These are phyloP conservation scores for Paxillus ammoniavirescens DNA, from an alignment of 768 basidiomycete genomes.

Conservation along the genomic window DNA sequence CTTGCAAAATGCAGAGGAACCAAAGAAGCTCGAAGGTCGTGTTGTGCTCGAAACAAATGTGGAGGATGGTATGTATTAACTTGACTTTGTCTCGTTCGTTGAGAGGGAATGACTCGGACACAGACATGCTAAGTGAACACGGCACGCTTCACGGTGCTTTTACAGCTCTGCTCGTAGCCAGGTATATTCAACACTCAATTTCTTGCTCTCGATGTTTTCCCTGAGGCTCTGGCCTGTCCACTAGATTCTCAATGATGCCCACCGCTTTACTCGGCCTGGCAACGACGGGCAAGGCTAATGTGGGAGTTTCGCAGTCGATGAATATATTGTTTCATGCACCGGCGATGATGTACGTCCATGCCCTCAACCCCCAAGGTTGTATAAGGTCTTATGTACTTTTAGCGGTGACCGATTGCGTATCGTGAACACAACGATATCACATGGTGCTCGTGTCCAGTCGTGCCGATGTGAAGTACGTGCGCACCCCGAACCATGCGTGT, in stretches of 20 bases:
- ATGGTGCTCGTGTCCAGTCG: conserved; percentile 47
- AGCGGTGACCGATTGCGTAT: conserved; percentile 53
- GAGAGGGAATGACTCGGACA: too few relatives aligned
- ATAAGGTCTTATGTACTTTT: not conserved
- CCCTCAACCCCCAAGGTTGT: not conserved
- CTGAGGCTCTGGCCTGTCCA: not conserved
- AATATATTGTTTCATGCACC: conserved; percentile 57
- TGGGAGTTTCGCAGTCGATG: conserved; percentile 49
- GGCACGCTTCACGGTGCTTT: conserved; percentile 55
- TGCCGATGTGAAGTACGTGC: conserved; percentile 55
- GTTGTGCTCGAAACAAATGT: too few relatives aligned
- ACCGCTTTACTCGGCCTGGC: conserved; percentile 35
- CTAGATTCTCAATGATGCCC: conserved; percentile 51
- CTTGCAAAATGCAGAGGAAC: conserved; percentile 54
- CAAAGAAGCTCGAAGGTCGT: conserved; percentile 68
- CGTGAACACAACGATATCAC: conserved; percentile 49
- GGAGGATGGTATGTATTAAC: too few relatives aligned
- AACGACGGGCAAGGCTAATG: conserved; percentile 23
- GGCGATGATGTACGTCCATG: conserved; percentile 38
- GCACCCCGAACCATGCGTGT: too few relatives aligned
- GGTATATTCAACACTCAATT: conserved; percentile 32
- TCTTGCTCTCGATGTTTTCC: not conserved
- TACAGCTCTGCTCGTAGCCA: conserved; percentile 51
- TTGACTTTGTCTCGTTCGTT: too few relatives aligned
- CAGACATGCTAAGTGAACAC: conserved; percentile 55